Conservation (phyloP, 2,329 filamentous ascomycete species). For the Fusarium staphyleae region DNA sequence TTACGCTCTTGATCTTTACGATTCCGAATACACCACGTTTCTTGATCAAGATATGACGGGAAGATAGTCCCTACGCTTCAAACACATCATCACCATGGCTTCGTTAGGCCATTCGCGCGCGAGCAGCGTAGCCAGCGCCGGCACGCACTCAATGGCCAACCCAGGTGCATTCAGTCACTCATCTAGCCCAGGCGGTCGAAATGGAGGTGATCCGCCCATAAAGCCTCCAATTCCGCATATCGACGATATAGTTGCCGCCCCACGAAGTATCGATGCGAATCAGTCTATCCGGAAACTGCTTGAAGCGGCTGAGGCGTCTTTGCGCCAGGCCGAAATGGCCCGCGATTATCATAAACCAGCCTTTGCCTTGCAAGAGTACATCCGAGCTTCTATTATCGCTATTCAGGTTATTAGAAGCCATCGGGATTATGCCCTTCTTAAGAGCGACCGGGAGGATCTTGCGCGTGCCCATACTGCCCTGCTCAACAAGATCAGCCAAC, state of each 20-base stretch:
- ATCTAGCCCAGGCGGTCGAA: slow-evolving; percentile 39
- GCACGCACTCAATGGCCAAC: slow-evolving; percentile 44
- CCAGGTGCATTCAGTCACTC: slow-evolving; percentile 43
- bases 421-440: slow-evolving; percentile 73
- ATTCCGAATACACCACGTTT: slow-evolving; percentile 3
- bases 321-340: slow-evolving; percentile 67
- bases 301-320: slow-evolving; percentile 58
- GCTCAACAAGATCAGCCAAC: slow-evolving; percentile 57
- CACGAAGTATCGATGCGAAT: slow-evolving; percentile 55
- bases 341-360: slow-evolving; percentile 73
- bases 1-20: not conserved
- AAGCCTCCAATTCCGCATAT: slow-evolving; percentile 58
- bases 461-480: slow-evolving; percentile 58
- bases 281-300: slow-evolving; percentile 62
- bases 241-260: slow-evolving; percentile 58
- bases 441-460: slow-evolving; percentile 59
- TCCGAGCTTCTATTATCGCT: slow-evolving; percentile 81
- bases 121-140: slow-evolving; percentile 38
- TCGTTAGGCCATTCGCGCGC: slow-evolving; percentile 39
- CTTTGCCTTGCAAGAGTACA: slow-evolving; percentile 81
- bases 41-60: slow-evolving; percentile 19
- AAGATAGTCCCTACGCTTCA: slow-evolving; percentile 8
- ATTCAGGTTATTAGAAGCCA: slow-evolving; percentile 79
- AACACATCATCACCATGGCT: slow-evolving; percentile 33
- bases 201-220: slow-evolving; percentile 39